phyloP scores from a whole-genome alignment of 495 filamentous ascomycete species.

The Apiosordaria backusii region DNA sequence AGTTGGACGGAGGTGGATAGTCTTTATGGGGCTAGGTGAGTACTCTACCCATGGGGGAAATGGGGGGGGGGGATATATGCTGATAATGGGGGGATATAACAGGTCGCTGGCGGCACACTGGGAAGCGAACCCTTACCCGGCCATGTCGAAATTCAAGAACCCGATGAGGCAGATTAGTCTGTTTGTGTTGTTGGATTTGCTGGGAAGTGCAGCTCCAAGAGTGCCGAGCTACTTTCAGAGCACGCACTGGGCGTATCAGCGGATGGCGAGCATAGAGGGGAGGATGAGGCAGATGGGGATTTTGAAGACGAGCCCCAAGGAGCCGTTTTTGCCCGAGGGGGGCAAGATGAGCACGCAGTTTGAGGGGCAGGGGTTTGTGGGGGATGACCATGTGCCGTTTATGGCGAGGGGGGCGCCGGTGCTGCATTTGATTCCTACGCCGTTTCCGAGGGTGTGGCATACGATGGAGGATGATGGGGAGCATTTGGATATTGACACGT shows the following conservation, averaged over 20 bases:
- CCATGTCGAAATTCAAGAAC: conserved; percentile 65
- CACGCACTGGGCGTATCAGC: conserved; percentile 87
- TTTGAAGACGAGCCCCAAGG: conserved; percentile 32
- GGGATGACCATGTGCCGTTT: conserved; percentile 87
- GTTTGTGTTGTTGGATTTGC: conserved; percentile 84
- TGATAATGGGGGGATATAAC: neutral
- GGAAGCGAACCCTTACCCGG: conserved; percentile 64
- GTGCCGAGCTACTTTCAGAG: conserved; percentile 77
- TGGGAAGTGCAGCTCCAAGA: conserved; percentile 61
- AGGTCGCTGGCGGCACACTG: conserved; percentile 71
- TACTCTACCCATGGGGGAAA: neutral
- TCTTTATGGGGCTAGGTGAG: conserved; percentile 71
- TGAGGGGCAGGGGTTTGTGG: conserved; percentile 38
- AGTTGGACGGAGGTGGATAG: conserved; percentile 72
- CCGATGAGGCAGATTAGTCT: conserved; percentile 71
- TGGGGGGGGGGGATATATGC: neutral
- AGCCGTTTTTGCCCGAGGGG: conserved; percentile 47
- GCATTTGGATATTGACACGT: conserved; percentile 72
- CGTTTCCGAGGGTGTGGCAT: conserved; percentile 83
- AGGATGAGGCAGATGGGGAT: conserved; percentile 56
- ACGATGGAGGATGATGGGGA: conserved; percentile 72
- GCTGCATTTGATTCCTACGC: conserved; percentile 75
- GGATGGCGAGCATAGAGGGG: conserved; percentile 62
- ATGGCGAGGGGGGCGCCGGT: conserved; percentile 73
- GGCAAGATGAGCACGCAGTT: conserved; percentile 51